These are phyloP conservation scores for Artemisia annua DNA, from an alignment of 129 eudicot species.

Conservation along the genomic window DNA sequence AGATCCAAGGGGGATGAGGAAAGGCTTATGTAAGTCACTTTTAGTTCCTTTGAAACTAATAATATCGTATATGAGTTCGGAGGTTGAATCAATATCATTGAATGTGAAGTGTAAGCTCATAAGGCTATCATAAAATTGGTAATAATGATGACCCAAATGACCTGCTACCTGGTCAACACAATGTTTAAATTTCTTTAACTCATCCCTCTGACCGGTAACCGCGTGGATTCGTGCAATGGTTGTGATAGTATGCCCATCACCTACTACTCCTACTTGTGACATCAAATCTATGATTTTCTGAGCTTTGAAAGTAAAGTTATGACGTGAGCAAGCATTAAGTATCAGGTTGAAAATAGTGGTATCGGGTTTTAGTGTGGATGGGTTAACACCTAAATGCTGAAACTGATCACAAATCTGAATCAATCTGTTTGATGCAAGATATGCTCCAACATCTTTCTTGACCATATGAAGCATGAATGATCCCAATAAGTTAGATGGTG, in stretches of 20 bases:
- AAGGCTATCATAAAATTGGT: conserved; percentile 56
- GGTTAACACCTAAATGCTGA: conserved; percentile 32
- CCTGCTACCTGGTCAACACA: conserved; percentile 53
- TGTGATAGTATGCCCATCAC: conserved; percentile 67
- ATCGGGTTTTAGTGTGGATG: conserved; percentile 47
- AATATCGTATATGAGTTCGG: conserved; percentile 56
- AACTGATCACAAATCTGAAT: conserved; percentile 56
- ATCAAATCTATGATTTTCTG: conserved; percentile 68
- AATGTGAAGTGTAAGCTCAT: conserved; percentile 69
- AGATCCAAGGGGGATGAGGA: conserved; percentile 64
- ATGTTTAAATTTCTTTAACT: conserved; percentile 62
- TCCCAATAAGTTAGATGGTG: conserved; percentile 47
- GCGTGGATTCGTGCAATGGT: conserved; percentile 56
- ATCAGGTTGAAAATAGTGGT: conserved; percentile 69
- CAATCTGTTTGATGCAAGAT: conserved; percentile 79
- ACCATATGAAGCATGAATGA: conserved; percentile 58
- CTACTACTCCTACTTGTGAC: conserved; percentile 68
- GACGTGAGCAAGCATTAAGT: conserved; percentile 73
- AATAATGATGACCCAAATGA: conserved; percentile 47
- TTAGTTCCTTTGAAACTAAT: conserved; percentile 25
- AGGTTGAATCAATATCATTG: conserved; percentile 68
- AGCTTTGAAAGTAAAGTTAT: conserved; percentile 58
- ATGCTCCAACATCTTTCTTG: conserved; percentile 63
- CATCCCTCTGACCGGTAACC: conserved; percentile 63
- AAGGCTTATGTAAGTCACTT: conserved; percentile 39